Conservation (phyloP, 176 grass and related monocot species). For the Musa troglodytarum region DNA sequence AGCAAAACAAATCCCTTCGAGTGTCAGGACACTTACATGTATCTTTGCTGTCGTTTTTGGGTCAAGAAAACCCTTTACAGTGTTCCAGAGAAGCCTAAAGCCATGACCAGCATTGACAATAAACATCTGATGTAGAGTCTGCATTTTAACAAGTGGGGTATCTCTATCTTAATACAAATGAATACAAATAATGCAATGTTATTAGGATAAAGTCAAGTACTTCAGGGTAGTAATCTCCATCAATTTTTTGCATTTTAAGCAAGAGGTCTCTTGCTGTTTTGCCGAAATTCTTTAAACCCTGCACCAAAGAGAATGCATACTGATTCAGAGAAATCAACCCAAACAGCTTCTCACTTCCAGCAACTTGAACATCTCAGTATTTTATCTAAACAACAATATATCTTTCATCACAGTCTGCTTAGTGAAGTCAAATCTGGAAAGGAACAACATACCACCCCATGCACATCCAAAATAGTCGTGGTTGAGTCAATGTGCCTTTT, state of each 20-base stretch:
- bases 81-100: constrained; percentile 93
- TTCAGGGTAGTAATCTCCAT: constrained; percentile 50
- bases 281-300: constrained; percentile 23
- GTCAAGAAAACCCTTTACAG: constrained; percentile 94
- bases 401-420: too few relatives aligned
- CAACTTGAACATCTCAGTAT: neutral
- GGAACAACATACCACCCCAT: constrained; percentile 15
- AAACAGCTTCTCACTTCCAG: neutral
- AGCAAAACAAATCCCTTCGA: constrained; percentile 10
- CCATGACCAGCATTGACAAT: constrained; percentile 85
- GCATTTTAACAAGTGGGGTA: constrained; percentile 17
- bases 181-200: neutral
- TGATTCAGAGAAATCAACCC: neutral
- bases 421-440: neutral
- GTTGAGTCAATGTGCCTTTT: constrained; percentile 18
- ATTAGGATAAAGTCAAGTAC: constrained; percentile 26
- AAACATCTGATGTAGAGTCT: constrained; percentile 97
- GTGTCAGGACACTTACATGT: constrained; percentile 47
- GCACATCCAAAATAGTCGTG: constrained; percentile 16
- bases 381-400: neutral
- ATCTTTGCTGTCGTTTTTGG: constrained; percentile 88
- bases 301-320: neutral
- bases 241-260: constrained; percentile 24
- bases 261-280: constrained; percentile 22
- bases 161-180: neutral